Base-by-base conservation (phyloP, 495 filamentous ascomycete genomes). In the Chaetomidium leptoderma region DNA sequence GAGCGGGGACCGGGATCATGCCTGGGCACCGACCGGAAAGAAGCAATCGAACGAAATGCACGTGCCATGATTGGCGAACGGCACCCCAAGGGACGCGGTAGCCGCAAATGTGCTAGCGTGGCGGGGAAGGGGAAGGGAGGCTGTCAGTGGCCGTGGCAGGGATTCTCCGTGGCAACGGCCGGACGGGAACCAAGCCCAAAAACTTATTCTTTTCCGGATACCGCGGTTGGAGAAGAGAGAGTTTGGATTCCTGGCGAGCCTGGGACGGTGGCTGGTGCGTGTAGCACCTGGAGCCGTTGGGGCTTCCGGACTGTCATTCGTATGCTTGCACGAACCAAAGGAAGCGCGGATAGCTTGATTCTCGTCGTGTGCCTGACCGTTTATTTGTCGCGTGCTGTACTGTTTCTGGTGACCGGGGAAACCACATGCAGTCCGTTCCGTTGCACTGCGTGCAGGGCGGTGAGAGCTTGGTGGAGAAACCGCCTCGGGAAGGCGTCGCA, bases 101-200 rank as follows among this genome's bases (percentile, higher is more conserved):
- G 11, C 55, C 19, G n/a, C 4, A 17, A 21, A n/a, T 9, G 55
- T 1, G 33, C 35, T 49, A 54, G 49, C 35, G 40, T 40, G 27
- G 57, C 57, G 57, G 57, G 43, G 57, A 35, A 19, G 9, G 7
- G 27, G 13, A n/a, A 3, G 6, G 7, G 30, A 6, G 32, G 24
- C 21, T n/a, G n/a, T n/a, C n/a, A n/a, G n/a, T n/a, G n/a, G n/a
- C n/a, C n/a, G n/a, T n/a, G n/a, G n/a, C n/a, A n/a, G n/a, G n/a
- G n/a, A n/a, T n/a, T n/a, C n/a, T n/a, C 39, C 48, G 57, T 59
- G 57, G 42, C 56, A 59, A 59, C 57, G 57, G 57, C 48, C 30
- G 27, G 35, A 42, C 48, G 46, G 46, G 36, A 51, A 51, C n/a
- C n/a, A n/a, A n/a, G n/a, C 19, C 27, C 47, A 55, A 19, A 17